Evolutionary conservation across 257 asterid species (phyloP).

Genomic region (Leonotis leonurus): DNA sequence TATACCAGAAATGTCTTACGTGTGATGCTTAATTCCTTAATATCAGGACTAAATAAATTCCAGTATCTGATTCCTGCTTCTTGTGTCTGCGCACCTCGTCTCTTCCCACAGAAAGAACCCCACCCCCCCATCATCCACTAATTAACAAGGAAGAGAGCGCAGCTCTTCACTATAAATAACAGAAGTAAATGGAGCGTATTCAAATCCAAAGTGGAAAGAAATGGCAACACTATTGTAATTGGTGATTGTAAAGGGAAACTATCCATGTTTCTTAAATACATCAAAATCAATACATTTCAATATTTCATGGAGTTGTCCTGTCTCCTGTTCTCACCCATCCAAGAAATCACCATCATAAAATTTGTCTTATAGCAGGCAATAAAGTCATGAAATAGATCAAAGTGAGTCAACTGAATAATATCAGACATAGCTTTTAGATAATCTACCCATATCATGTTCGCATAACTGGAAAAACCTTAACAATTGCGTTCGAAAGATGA

Average conservation of each 20-base stretch:
- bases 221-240: background rate
- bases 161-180: background rate
- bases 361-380: conserved; percentile 9
- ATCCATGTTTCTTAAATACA: background rate
- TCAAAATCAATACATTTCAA: background rate
- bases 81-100: too few relatives aligned
- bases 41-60: background rate
- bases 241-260: conserved; percentile 1
- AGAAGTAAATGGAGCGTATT: background rate
- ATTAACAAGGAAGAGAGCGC: background rate
- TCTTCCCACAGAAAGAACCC: background rate
- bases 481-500: background rate
- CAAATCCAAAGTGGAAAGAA: background rate
- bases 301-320: background rate
- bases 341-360: background rate
- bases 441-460: background rate
- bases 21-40: background rate
- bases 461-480: background rate
- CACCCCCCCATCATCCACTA: background rate
- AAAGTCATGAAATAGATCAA: background rate
- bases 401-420: background rate
- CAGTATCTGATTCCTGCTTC: background rate
- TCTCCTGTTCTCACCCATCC: background rate
- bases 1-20: background rate
- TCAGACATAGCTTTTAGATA: background rate